These are phyloP conservation scores for Phaseolus coccineus DNA, from an alignment of 331 rosid genomes.

Conservation along the genomic window DNA sequence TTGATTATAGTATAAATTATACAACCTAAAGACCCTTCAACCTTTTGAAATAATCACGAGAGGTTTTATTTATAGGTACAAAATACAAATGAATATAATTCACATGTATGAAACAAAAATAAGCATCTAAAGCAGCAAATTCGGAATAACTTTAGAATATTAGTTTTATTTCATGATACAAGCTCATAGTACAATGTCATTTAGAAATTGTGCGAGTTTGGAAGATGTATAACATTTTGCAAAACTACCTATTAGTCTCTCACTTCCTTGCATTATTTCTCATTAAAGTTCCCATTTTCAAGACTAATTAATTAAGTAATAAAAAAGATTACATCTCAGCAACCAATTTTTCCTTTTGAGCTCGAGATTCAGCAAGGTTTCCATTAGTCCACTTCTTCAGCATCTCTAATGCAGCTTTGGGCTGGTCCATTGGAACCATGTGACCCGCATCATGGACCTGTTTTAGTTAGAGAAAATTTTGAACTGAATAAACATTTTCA, in stretches of 20 bases:
- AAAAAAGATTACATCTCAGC: slow-evolving; percentile 66
- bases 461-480: slow-evolving; percentile 33
- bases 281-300: not conserved
- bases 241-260: not conserved
- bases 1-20: too few relatives aligned
- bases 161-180: not conserved
- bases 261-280: slow-evolving; percentile 4
- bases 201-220: not conserved
- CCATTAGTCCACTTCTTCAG: slow-evolving; percentile 88
- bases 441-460: slow-evolving; percentile 98
- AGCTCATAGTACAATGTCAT: slow-evolving; percentile 1
- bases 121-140: slow-evolving; percentile 21
- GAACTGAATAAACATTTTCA: slow-evolving; percentile 25
- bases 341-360: slow-evolving; percentile 50
- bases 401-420: slow-evolving; percentile 94
- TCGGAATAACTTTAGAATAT: not conserved
- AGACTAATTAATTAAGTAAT: not conserved
- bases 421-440: slow-evolving; percentile 99
- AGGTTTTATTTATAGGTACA: too few relatives aligned
- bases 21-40: too few relatives aligned
- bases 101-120: not conserved
- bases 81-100: too few relatives aligned
- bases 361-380: slow-evolving; percentile 57
- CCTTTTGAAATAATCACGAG: too few relatives aligned
- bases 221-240: not conserved